These are phyloP conservation scores for Acer campestre DNA, from an alignment of 345 rosid species.

Conservation along the genomic window DNA sequence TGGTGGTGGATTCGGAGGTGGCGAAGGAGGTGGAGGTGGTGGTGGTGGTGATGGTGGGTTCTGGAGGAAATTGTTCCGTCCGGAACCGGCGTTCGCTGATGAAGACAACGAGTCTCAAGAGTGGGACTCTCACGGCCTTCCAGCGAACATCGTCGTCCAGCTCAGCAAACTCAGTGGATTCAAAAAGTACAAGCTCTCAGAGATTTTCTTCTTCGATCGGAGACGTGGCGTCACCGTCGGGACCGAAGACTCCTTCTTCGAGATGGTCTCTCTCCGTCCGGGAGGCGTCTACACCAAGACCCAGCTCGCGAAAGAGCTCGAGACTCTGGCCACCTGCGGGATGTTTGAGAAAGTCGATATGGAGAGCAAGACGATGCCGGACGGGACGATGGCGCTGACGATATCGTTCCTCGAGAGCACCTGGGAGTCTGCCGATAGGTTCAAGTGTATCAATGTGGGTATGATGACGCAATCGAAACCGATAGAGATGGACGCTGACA, in stretches of 20 bases:
- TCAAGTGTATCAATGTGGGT: conserved; percentile 91
- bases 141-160: conserved; percentile 82
- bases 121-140: conserved; percentile 91
- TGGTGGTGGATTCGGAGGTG: conserved; percentile 37
- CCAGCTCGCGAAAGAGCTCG: conserved; percentile 85
- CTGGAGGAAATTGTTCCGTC: conserved; percentile 56
- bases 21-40: conserved; percentile 43
- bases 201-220: conserved; percentile 77
- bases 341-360: conserved; percentile 97
- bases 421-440: conserved; percentile 88
- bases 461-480: conserved; percentile 83
- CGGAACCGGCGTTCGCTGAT: conserved; percentile 70
- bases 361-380: conserved; percentile 81
- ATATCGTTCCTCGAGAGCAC: conserved; percentile 87
- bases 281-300: conserved; percentile 87
- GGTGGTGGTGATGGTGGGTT: conserved; percentile 47
- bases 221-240: conserved; percentile 63
- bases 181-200: conserved; percentile 83
- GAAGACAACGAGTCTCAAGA: conserved; percentile 60
- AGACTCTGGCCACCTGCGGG: conserved; percentile 89
- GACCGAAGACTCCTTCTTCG: conserved; percentile 89
- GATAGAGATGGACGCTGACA: conserved; percentile 83
- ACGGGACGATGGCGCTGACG: conserved; percentile 67
- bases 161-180: conserved; percentile 82
- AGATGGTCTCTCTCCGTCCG: conserved; percentile 88